Conservation (phyloP, 768 basidiomycete genomes). For the Steccherinum ochraceum region DNA sequence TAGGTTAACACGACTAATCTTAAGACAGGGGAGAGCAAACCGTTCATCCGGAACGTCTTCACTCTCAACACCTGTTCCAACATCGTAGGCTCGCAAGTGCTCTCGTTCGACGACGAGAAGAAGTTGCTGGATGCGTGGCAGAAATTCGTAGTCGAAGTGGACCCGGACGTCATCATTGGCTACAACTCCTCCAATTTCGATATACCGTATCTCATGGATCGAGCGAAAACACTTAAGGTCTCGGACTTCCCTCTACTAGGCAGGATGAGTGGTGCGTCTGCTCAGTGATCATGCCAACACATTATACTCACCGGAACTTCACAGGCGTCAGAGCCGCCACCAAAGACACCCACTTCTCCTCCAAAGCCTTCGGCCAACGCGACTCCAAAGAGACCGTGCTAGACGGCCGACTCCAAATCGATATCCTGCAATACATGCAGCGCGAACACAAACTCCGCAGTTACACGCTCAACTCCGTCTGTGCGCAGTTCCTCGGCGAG, state of each 20-base stretch:
- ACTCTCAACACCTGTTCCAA: conserved; percentile 91
- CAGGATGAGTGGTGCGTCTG: conserved; percentile 60
- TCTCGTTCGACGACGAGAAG: conserved; percentile 71
- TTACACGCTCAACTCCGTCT: conserved; percentile 97
- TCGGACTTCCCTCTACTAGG: conserved; percentile 20
- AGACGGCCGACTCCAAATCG: conserved; percentile 91
- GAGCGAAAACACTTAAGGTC: conserved; percentile 77
- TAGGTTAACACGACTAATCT: too few species aligned
- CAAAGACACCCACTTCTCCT: conserved; percentile 96
- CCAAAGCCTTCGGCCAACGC: conserved; percentile 94
- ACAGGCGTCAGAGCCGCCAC: conserved; percentile 70
- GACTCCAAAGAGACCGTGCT: conserved; percentile 91
- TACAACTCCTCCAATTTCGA: conserved; percentile 96
- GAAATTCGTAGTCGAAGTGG: conserved; percentile 82
- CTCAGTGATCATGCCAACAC: conserved; percentile 1
- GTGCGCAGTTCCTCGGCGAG: conserved; percentile 94
- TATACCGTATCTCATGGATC: conserved; percentile 91
- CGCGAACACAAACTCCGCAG: conserved; percentile 95
- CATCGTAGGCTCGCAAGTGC: conserved; percentile 96
- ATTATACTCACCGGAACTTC: not conserved
- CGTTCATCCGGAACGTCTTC: conserved; percentile 95
- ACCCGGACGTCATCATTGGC: conserved; percentile 94
- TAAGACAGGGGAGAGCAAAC: conserved; percentile 87
- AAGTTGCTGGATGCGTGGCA: conserved; percentile 80
- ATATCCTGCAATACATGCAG: conserved; percentile 97